Percentiles rank a stretch among this genome's conserved stretches.
These are phyloP conservation scores for Abrus precatorius DNA, from an alignment of 306 rosid genomes.

Conservation along the genomic window DNA sequence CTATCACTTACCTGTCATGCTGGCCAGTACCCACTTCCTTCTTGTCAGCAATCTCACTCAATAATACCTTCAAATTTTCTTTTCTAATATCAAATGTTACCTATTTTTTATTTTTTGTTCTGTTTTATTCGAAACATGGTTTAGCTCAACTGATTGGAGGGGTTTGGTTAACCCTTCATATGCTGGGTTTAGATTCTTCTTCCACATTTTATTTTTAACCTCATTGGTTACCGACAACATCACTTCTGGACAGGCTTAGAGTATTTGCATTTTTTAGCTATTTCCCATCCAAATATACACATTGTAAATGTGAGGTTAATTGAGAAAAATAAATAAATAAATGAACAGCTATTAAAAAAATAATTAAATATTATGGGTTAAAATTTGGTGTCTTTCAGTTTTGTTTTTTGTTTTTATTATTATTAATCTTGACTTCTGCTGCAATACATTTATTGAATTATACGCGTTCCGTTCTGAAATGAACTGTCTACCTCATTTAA, in stretches of 20 bases:
- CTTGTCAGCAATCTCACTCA: slow-evolving; percentile 41
- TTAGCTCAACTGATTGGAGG: not conserved
- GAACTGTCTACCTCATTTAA: not conserved
- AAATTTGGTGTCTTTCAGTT: slow-evolving; percentile 16
- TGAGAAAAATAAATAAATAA: too few relatives aligned
- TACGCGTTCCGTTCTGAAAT: not conserved
- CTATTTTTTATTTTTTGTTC: not conserved
- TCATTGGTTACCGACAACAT: slow-evolving; percentile 10
- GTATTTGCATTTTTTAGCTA: not conserved
- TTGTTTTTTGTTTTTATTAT: not conserved
- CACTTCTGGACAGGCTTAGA: not conserved
- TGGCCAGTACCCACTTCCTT: slow-evolving; percentile 37
- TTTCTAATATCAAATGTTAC: not conserved
- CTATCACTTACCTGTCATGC: slow-evolving; percentile 47
- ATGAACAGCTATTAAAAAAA: too few relatives aligned
- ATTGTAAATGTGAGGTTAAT: too few relatives aligned
- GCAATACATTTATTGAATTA: not conserved
- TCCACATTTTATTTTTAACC: not conserved
- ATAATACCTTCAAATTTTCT: slow-evolving; percentile 21
- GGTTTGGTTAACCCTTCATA: not conserved
- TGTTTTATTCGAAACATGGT: not conserved
- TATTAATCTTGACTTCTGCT: not conserved
- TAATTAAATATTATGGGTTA: not conserved
- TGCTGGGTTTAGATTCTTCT: slow-evolving; percentile 2
- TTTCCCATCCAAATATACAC: not conserved